Evolutionary conservation across 1,139 yeast species (phyloP), one percentile per base, ranked within the genome.

Genomic region (Scheffersomyces parashehatae): DNA sequence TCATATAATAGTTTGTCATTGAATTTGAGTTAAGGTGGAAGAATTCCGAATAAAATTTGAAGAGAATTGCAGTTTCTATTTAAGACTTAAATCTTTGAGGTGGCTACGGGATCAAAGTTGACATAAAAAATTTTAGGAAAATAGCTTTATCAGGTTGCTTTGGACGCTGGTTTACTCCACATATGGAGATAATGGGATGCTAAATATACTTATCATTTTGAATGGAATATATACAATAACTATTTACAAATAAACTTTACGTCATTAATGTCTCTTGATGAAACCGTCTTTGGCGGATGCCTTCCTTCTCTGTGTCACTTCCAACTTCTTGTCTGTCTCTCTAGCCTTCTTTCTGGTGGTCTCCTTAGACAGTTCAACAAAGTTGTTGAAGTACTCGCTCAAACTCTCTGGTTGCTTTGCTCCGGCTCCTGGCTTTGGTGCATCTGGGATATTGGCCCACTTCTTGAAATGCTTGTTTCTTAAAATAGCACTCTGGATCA

Each of bases 401-500:
- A 73, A 49, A 13, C 67, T 66, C 24, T 66, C 59, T 11, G 70
- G 69, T 5, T 60, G 64, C 20, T 62, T 57, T 40, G 55, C 53
- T 15, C 58, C 52, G 3, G 55, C 52, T 13, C 62, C 59, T 4
- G 61, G 59, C 35, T 70, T 69, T 28, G 78, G 81, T 50, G 87
- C 72, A 26, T 87, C 86, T 10, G 93, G 83, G 60, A 91, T 73
- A n/a, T 82, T 80, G 15, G 80, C 65, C 45, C 68, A 47, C 39
- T 69, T 72, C 63, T 97, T 80, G 59, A 87, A 79, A 45, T 66
- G 54, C 39, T 75, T 67, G 51, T 75, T 79, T 59, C 85, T 82
- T 57, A 93, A 75, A 13, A 86, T 55, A 39, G 79, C 60, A 11
- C 93, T 81, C 69, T 91, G 98, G 12, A 80, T 46, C 42, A 88